Conservation (phyloP, 495 filamentous ascomycete species). For the Amorphotheca resinae region DNA sequence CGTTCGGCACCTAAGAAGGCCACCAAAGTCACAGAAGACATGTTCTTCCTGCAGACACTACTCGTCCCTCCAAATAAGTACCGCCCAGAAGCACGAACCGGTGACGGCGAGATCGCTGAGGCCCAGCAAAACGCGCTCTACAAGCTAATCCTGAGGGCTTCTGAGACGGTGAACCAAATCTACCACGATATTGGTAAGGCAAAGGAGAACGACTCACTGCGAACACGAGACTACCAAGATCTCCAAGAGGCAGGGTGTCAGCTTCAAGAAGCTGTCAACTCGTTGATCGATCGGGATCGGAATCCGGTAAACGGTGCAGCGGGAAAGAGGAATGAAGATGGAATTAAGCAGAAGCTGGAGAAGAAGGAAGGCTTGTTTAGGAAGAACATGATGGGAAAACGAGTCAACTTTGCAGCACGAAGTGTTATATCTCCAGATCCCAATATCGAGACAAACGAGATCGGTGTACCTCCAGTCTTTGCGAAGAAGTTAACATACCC, state of each 20-base stretch:
- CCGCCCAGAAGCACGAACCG: slow-evolving; percentile 75
- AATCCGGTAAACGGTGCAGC: slow-evolving; percentile 68
- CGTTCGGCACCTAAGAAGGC: slow-evolving; percentile 39
- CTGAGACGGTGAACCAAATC: slow-evolving; percentile 59
- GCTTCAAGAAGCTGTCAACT: slow-evolving; percentile 84
- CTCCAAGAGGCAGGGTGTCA: slow-evolving; percentile 60
- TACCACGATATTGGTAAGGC: slow-evolving; percentile 50
- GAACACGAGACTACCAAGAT: slow-evolving; percentile 43
- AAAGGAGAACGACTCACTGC: slow-evolving; percentile 13
- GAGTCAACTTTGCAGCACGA: slow-evolving; percentile 95
- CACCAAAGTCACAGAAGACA: slow-evolving; percentile 52
- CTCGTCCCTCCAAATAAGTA: slow-evolving; percentile 87
- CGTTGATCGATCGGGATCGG: slow-evolving; percentile 74
- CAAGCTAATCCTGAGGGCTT: slow-evolving; percentile 61
- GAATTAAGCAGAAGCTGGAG: slow-evolving; percentile 95
- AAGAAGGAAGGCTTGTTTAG: slow-evolving; percentile 98
- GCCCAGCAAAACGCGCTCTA: slow-evolving; percentile 75
- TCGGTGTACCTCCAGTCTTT: slow-evolving; percentile 94
- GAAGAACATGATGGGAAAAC: slow-evolving; percentile 99
- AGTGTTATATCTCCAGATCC: slow-evolving; percentile 98
- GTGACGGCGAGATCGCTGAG: slow-evolving; percentile 68
- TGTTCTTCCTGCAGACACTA: slow-evolving; percentile 83
- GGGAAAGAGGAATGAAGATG: slow-evolving; percentile 56
- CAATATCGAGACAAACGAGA: slow-evolving; percentile 97
- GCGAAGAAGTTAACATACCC: slow-evolving; percentile 93